A percentile compares a stretch with the other conserved stretches of the same genome.
phyloP scores from a whole-genome alignment of 75 land plant species.

The Pinus albicaulis region DNA sequence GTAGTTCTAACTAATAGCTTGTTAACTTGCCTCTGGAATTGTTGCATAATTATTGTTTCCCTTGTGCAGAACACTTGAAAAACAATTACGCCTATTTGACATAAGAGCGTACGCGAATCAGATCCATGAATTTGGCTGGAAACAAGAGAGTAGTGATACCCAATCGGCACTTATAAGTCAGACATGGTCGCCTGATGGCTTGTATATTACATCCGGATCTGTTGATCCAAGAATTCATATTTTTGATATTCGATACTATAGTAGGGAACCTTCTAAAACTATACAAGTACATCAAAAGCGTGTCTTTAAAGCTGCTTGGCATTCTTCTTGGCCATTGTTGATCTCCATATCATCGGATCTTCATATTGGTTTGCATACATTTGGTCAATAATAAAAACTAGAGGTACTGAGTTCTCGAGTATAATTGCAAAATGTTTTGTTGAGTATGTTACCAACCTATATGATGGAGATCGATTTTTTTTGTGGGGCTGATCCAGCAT shows the following conservation, averaged over 20 bases:
- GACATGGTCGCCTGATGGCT: constrained; percentile 50
- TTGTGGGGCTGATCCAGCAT: too few species aligned
- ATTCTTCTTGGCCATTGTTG: constrained; percentile 29
- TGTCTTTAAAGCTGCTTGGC: constrained; percentile 51
- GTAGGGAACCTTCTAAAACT: constrained; percentile 29
- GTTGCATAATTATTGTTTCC: constrained; percentile 7
- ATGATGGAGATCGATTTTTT: not conserved
- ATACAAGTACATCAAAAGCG: constrained; percentile 39
- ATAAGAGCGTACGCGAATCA: constrained; percentile 20
- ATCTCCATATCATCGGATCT: constrained; percentile 47
- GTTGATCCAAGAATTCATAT: constrained; percentile 43
- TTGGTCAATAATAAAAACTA: constrained; percentile 3
- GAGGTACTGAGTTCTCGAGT: not conserved
- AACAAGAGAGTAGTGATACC: constrained; percentile 35
- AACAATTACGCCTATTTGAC: constrained; percentile 40
- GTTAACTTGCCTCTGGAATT: not conserved
- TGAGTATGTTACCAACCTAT: not conserved
- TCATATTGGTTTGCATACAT: constrained; percentile 32
- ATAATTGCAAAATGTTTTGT: not conserved
- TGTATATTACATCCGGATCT: constrained; percentile 40
- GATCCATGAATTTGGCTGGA: constrained; percentile 53
- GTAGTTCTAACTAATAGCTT: not conserved
- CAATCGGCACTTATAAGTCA: constrained; percentile 45
- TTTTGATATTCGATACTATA: constrained; percentile 46
- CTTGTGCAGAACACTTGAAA: constrained; percentile 27